Evolutionary conservation across 768 basidiomycete genomes (phyloP).

Genomic region (Mycena pura): DNA sequence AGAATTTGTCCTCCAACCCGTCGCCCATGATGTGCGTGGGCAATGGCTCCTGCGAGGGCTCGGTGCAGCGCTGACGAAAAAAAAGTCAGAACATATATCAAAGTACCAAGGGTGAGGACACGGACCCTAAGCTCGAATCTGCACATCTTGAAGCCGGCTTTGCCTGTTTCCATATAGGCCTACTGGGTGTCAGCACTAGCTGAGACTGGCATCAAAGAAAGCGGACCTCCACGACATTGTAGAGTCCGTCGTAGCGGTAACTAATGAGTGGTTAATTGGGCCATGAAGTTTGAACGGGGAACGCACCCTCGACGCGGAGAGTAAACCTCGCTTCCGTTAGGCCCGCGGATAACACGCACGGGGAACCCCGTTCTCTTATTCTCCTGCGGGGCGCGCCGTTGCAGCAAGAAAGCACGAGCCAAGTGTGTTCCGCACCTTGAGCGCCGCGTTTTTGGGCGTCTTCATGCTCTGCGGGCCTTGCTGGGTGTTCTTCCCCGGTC

Average conservation of each 20-base stretch:
- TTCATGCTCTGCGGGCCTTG: slow-evolving; percentile 19
- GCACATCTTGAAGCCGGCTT: slow-evolving; percentile 28
- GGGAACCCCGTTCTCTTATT: not conserved
- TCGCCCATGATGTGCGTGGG: slow-evolving; percentile 17
- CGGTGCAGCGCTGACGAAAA: not conserved
- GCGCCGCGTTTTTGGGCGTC: slow-evolving; percentile 12
- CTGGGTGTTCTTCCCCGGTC: slow-evolving; percentile 8
- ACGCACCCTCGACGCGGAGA: slow-evolving; percentile 15
- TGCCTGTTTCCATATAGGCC: slow-evolving; percentile 19
- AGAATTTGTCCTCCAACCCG: not conserved
- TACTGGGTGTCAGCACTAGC: not conserved
- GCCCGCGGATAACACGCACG: slow-evolving; percentile 24
- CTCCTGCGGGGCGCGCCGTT: not conserved
- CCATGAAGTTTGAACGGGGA: no score
- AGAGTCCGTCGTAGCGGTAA: slow-evolving; percentile 28
- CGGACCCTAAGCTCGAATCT: slow-evolving; percentile 17
- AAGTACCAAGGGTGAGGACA: no score
- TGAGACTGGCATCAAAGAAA: not conserved
- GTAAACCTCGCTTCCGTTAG: slow-evolving; percentile 14
- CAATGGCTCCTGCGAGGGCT: not conserved
- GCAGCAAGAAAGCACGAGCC: not conserved
- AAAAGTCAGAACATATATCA: not conserved
- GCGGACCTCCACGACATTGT: slow-evolving; percentile 10
- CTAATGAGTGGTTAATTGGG: not conserved
- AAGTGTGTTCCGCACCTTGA: not conserved